phyloP scores from a whole-genome alignment of 2,329 filamentous ascomycete genomes.

The Fusarium mundagurra region DNA sequence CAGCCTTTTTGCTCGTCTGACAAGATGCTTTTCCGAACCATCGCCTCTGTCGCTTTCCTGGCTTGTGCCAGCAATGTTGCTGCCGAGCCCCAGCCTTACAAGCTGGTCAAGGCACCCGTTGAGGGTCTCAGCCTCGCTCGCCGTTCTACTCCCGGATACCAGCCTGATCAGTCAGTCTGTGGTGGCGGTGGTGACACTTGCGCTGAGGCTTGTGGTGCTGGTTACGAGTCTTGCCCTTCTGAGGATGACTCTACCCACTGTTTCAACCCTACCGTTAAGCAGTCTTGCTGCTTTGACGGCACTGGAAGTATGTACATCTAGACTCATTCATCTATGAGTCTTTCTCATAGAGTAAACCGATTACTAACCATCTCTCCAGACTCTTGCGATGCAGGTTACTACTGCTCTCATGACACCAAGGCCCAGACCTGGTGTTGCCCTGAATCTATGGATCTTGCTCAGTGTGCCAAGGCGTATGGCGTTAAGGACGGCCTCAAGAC shows the following conservation, averaged over 20 bases:
- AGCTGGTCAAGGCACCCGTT: slow-evolving; percentile 50
- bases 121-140: slow-evolving; percentile 54
- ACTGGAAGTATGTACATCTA: slow-evolving; percentile 62
- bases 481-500: slow-evolving; percentile 59
- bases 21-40: slow-evolving; percentile 51
- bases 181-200: slow-evolving; percentile 59
- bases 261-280: slow-evolving; percentile 61
- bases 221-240: slow-evolving; percentile 60
- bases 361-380: slow-evolving; percentile 51
- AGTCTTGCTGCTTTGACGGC: slow-evolving; percentile 67
- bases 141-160: slow-evolving; percentile 59
- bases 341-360: background rate
- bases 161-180: slow-evolving; percentile 60
- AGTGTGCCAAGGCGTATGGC: slow-evolving; percentile 64
- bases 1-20: background rate
- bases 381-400: slow-evolving; percentile 69
- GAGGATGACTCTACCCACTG: slow-evolving; percentile 64
- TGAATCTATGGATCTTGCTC: slow-evolving; percentile 60
- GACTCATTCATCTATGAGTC: background rate
- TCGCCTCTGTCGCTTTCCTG: slow-evolving; percentile 48
- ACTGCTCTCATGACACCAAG: slow-evolving; percentile 65
- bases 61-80: slow-evolving; percentile 48
- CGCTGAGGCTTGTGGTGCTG: slow-evolving; percentile 63
- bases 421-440: slow-evolving; percentile 70
- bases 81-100: slow-evolving; percentile 49